Base-by-base conservation (phyloP, 345 rosid species). In the Raphanus sativus region DNA sequence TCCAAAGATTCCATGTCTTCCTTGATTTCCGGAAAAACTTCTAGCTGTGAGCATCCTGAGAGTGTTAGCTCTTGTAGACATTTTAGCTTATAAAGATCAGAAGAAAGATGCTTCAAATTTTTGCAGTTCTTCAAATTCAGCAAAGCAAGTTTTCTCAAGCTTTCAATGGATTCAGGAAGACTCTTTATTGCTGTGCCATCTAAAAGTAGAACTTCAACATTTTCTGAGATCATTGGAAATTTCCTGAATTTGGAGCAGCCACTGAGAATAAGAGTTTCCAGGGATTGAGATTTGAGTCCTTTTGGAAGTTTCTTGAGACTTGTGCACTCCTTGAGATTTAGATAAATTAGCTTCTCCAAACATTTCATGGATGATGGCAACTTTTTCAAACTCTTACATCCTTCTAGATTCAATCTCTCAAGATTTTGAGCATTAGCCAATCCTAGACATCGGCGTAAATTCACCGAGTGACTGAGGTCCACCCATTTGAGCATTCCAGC, bases 1-100 rank as follows among this genome's bases (percentile, higher is more conserved):
- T 38, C 33, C 69, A 85, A 67, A 54, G 82, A 74, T 30, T 74
- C 75, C 82, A 79, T 74, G 61, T 55, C 67, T 79, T 68, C 82
- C 6, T 74, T 63, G 38, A 74, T 79, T 69, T 79, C 79, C 3
- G 82, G 79, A 56, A 79, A 79, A 7, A 54, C 58, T 2, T 69
- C 32, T 68, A 79, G 66, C 3, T 63, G 30, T 69, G 50, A 40
- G 78, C 89, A 86, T 0, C 79, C 77, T 5, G 48, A 81, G 26
- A 65, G 79, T 71, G 55, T 71, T 38, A 72, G 77, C 73, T 76
- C 63, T 67, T 66, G 48, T 1, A 83, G 74, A 40, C 58, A 65
- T 61, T 72, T 74, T 42, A 77, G 68, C 59, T 68, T 65, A 48
- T 59, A 58, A 45, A 83, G 33, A 73, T 70, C 78, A 24, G 52